phyloP scores from a whole-genome alignment of 2,329 filamentous ascomycete genomes.

The Coniochaeta pulveracea region DNA sequence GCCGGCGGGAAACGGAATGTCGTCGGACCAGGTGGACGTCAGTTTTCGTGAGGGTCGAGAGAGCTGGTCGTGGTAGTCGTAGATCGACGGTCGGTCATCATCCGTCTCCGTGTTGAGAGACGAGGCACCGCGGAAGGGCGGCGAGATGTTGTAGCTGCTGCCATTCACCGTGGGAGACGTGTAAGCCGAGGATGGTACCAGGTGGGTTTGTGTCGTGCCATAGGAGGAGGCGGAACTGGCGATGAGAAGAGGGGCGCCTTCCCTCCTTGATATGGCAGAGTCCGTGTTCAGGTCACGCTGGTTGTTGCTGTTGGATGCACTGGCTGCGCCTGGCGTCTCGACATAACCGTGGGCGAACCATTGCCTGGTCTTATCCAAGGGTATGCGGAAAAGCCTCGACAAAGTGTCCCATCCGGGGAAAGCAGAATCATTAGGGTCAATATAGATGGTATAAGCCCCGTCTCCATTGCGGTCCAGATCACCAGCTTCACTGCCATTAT shows the following conservation, averaged over 20 bases:
- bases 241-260: slow-evolving; percentile 19
- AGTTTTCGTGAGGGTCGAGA: slow-evolving; percentile 5
- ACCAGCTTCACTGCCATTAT: slow-evolving; percentile 61
- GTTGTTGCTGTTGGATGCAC: not conserved
- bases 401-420: slow-evolving; percentile 56
- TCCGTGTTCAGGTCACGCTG: not conserved
- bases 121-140: slow-evolving; percentile 16
- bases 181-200: not conserved
- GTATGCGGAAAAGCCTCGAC: slow-evolving; percentile 35
- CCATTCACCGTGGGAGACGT: slow-evolving; percentile 1
- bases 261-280: slow-evolving; percentile 5
- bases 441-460: slow-evolving; percentile 59
- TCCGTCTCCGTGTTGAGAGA: slow-evolving; percentile 25
- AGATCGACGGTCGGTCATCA: slow-evolving; percentile 26
- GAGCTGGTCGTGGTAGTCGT: slow-evolving; percentile 5
- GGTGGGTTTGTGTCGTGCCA: slow-evolving; percentile 9
- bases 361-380: slow-evolving; percentile 36
- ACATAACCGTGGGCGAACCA: slow-evolving; percentile 30
- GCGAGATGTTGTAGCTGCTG: slow-evolving; percentile 13
- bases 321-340: not conserved
- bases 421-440: slow-evolving; percentile 50
- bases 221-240: slow-evolving; percentile 7
- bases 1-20: slow-evolving; percentile 34
- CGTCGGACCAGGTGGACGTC: slow-evolving; percentile 20
- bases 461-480: slow-evolving; percentile 29